Percentiles rank a stretch among this genome's conserved stretches.
Evolutionary conservation across 2,329 filamentous ascomycete species (phyloP).

Genomic region (Rhynchosporium graminicola): DNA sequence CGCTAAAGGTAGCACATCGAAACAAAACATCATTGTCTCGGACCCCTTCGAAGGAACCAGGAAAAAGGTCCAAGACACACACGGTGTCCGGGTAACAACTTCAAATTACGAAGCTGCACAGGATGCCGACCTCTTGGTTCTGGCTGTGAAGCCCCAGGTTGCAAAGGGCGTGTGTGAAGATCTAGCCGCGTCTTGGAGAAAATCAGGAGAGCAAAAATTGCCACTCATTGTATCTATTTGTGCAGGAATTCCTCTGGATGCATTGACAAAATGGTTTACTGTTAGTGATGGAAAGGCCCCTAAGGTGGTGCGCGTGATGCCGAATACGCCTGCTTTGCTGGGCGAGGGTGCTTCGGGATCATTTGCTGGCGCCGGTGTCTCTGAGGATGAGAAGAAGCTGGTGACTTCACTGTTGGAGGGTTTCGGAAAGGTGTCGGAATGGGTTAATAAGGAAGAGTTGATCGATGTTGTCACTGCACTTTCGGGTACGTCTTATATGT

Average conservation of each 20-base stretch:
- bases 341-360: slow-evolving; percentile 18
- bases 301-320: slow-evolving; percentile 16
- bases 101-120: slow-evolving; percentile 13
- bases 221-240: slow-evolving; percentile 18
- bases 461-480: slow-evolving; percentile 19
- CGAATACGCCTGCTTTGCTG: slow-evolving; percentile 16
- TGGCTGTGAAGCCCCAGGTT: slow-evolving; percentile 19
- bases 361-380: slow-evolving; percentile 15
- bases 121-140: slow-evolving; percentile 13
- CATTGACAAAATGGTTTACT: slow-evolving; percentile 10
- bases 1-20: slow-evolving; percentile 16
- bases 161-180: slow-evolving; percentile 16
- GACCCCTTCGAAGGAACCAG: slow-evolving; percentile 16
- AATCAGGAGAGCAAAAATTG: slow-evolving; percentile 8
- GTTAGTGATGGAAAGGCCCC: slow-evolving; percentile 12
- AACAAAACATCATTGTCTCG: slow-evolving; percentile 19
- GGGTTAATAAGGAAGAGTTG: slow-evolving; percentile 17
- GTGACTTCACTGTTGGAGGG: slow-evolving; percentile 14
- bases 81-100: slow-evolving; percentile 14
- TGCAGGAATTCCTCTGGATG: slow-evolving; percentile 16
- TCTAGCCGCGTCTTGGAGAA: slow-evolving; percentile 8
- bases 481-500: slow-evolving; percentile 9
- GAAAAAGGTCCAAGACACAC: slow-evolving; percentile 14
- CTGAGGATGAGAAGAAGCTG: slow-evolving; percentile 17
- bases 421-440: slow-evolving; percentile 17